These are phyloP conservation scores for Fragaria ananassa DNA, from an alignment of 306 rosid genomes.

Conservation along the genomic window DNA sequence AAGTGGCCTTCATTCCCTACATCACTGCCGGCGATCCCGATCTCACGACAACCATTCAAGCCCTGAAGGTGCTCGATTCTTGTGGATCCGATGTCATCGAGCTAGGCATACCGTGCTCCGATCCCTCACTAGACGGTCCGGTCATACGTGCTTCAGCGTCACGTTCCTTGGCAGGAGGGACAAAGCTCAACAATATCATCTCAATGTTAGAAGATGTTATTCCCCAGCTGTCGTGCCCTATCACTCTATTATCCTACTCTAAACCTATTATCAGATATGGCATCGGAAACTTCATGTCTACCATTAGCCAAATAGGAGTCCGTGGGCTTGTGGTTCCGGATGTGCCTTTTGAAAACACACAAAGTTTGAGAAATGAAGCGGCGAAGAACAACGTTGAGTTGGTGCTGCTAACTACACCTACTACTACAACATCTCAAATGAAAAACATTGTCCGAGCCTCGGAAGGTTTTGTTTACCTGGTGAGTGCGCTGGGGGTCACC, in stretches of 20 bases:
- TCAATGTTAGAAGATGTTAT: constrained; percentile 79
- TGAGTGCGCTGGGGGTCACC: constrained; percentile 80
- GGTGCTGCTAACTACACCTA: constrained; percentile 82
- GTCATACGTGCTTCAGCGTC: constrained; percentile 92
- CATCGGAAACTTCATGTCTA: constrained; percentile 57
- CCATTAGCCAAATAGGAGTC: constrained; percentile 50
- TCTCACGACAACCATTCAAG: constrained; percentile 76
- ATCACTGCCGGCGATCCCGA: constrained; percentile 94
- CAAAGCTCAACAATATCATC: constrained; percentile 50
- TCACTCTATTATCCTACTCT: constrained; percentile 70
- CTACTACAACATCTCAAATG: constrained; percentile 68
- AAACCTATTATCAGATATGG: constrained; percentile 83
- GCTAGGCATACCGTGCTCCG: constrained; percentile 80
- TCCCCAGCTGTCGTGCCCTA: constrained; percentile 77
- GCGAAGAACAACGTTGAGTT: constrained; percentile 59
- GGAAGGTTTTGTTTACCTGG: constrained; percentile 81
- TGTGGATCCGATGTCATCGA: constrained; percentile 82
- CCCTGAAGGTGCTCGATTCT: constrained; percentile 76
- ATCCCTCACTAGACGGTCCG: constrained; percentile 92
- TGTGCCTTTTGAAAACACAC: constrained; percentile 77
- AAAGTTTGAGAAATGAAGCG: constrained; percentile 61
- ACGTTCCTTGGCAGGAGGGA: constrained; percentile 76
- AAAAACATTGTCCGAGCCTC: constrained; percentile 69
- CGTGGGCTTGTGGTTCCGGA: constrained; percentile 92
- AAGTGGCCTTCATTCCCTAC: constrained; percentile 84